phyloP scores from a whole-genome alignment of 495 filamentous ascomycete species.

The Cercophora scortea region DNA sequence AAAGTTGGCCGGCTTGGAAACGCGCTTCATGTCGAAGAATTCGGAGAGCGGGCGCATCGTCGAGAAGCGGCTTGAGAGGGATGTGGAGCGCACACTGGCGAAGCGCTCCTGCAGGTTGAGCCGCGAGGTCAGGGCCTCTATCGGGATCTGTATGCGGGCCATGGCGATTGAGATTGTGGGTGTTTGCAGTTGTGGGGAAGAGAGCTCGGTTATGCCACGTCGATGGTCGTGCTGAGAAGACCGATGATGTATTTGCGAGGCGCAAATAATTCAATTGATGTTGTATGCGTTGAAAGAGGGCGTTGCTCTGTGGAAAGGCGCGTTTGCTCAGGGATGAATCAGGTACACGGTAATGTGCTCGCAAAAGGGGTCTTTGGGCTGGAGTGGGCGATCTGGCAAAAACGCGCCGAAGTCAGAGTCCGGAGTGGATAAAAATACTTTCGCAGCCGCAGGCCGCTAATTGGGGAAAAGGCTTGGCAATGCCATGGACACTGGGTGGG shows the following conservation, averaged over 20 bases:
- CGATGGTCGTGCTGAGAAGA: too few relatives aligned
- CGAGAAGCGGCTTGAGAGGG: slow-evolving; percentile 73
- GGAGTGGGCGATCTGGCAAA: slow-evolving; percentile 21
- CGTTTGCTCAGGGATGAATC: background rate
- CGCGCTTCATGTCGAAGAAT: slow-evolving; percentile 89
- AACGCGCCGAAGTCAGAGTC: slow-evolving; percentile 11
- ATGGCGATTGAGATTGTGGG: slow-evolving; percentile 40
- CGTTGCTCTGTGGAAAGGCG: background rate
- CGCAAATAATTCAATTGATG: too few relatives aligned
- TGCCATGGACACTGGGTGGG: background rate
- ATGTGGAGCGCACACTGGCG: slow-evolving; percentile 67
- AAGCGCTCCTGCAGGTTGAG: slow-evolving; percentile 69
- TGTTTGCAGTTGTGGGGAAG: background rate
- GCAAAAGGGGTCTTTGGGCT: background rate
- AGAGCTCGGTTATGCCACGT: background rate
- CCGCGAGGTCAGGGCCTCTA: slow-evolving; percentile 85
- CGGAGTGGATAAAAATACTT: slow-evolving; percentile 15
- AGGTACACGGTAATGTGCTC: too few relatives aligned
- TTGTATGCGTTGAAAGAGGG: too few relatives aligned
- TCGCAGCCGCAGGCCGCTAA: background rate
- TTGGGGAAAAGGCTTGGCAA: background rate
- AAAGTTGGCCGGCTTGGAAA: slow-evolving; percentile 91
- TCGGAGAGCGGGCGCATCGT: slow-evolving; percentile 88
- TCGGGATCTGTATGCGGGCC: slow-evolving; percentile 83
- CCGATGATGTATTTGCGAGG: too few relatives aligned